These are phyloP conservation scores for Madurella fahalii DNA, from an alignment of 2,329 filamentous ascomycete species.

Conservation along the genomic window DNA sequence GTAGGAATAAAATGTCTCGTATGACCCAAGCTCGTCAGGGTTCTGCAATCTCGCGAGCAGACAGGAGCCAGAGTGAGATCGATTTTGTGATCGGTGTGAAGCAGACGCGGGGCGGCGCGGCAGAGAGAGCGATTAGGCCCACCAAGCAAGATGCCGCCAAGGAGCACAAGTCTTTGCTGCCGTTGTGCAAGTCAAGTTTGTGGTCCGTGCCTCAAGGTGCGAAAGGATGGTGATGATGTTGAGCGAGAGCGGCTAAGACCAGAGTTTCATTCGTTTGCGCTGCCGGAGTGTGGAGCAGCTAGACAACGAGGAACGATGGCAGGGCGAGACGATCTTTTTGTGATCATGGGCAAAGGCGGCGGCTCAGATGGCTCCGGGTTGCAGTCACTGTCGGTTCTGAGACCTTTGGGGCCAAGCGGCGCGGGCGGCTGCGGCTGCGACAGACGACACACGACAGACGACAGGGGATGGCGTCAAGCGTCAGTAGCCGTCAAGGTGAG, in stretches of 20 bases:
- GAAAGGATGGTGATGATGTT: conserved; percentile 26
- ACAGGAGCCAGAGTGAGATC: conserved; percentile 19
- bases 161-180: conserved; percentile 24
- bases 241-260: conserved; percentile 38
- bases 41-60: conserved; percentile 22
- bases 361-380: conserved; percentile 13
- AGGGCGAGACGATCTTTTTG: conserved; percentile 22
- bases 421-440: conserved; percentile 5
- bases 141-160: conserved; percentile 23
- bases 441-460: conserved; percentile 2
- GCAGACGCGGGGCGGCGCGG: conserved; percentile 23
- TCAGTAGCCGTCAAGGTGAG: neutral
- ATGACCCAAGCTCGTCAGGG: conserved; percentile 28
- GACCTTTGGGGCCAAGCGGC: conserved; percentile 11
- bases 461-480: conserved; percentile 16
- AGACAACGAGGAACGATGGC: conserved; percentile 14
- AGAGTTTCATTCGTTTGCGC: conserved; percentile 38
- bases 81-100: conserved; percentile 24
- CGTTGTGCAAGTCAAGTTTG: conserved; percentile 26
- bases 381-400: conserved; percentile 17
- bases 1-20: conserved; percentile 42
- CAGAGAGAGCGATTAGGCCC: conserved; percentile 24
- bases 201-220: conserved; percentile 38
- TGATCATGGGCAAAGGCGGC: conserved; percentile 11
- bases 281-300: conserved; percentile 21